Conservation (phyloP, 306 rosid species). For the Sphenostylis stenocarpa region DNA sequence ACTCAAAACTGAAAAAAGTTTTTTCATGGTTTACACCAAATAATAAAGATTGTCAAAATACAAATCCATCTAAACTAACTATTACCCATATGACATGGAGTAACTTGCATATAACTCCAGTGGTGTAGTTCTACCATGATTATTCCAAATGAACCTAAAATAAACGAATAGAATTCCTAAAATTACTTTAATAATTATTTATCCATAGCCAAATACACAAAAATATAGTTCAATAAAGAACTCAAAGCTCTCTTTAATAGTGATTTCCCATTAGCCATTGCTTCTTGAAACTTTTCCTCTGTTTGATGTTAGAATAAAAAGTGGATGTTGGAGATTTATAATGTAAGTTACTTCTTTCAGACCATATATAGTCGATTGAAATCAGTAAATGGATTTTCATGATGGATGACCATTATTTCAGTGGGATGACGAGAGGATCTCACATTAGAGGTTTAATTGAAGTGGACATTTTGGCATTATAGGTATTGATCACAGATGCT, state of each 20-base stretch:
- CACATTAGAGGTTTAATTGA: not conserved
- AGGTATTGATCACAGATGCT: not conserved
- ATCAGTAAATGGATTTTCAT: not conserved
- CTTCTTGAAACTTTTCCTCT: not conserved
- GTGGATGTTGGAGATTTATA: not conserved
- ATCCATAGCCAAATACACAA: not conserved
- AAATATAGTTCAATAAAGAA: not conserved
- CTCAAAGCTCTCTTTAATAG: not conserved
- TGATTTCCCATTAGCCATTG: not conserved
- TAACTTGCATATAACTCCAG: not conserved
- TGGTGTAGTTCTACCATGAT: constrained; percentile 1
- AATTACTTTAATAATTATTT: not conserved
- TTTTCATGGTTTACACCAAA: not conserved
- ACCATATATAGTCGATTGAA: not conserved
- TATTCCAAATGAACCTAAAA: not conserved
- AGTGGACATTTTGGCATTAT: not conserved
- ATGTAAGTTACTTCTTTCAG: not conserved
- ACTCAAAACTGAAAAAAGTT: not conserved
- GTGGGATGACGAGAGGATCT: not conserved
- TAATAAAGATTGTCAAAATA: not conserved
- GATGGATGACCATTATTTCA: not conserved
- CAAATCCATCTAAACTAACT: constrained; percentile 1
- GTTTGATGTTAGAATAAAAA: not conserved
- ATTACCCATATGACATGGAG: not conserved
- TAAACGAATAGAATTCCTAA: not conserved